phyloP scores from a whole-genome alignment of 345 rosid genomes.

The Populus tremula region DNA sequence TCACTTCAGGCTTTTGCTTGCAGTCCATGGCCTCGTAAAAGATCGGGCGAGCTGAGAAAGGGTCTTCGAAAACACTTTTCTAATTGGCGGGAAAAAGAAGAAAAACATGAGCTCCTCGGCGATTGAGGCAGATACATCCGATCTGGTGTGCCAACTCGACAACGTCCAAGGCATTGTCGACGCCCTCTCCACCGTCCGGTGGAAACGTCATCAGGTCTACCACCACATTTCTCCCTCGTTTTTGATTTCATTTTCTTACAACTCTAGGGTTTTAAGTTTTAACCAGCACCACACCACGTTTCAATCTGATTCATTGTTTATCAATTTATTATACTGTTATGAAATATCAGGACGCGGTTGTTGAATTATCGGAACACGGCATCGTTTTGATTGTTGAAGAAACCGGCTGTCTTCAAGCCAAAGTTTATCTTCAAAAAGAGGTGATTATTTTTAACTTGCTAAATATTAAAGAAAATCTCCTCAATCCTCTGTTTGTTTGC shows the following conservation, averaged over 20 bases:
- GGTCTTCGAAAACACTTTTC: too few relatives aligned
- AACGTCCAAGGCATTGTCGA: slow-evolving; percentile 89
- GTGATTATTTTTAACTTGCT: slow-evolving; percentile 24
- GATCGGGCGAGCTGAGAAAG: too few relatives aligned
- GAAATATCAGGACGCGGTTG: slow-evolving; percentile 60
- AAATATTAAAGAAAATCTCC: background rate
- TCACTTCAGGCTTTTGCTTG: too few relatives aligned
- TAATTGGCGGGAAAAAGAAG: slow-evolving; percentile 19
- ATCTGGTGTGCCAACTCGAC: slow-evolving; percentile 72
- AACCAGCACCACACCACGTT: background rate
- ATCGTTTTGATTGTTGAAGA: slow-evolving; percentile 80
- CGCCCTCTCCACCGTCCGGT: slow-evolving; percentile 84
- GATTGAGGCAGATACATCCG: slow-evolving; percentile 50
- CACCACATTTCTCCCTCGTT: background rate
- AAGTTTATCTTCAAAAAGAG: slow-evolving; percentile 92
- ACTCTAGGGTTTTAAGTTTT: slow-evolving; percentile 6
- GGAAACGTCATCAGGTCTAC: slow-evolving; percentile 86
- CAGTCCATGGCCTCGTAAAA: too few relatives aligned
- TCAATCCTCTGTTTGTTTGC: background rate
- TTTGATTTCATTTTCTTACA: background rate
- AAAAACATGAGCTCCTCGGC: slow-evolving; percentile 63
- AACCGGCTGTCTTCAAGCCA: slow-evolving; percentile 86
- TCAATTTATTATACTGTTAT: background rate
- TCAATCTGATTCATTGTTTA: background rate
- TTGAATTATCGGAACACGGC: slow-evolving; percentile 86